Base-by-base conservation (phyloP, 768 basidiomycete species). In the Dentipellis fragilis region DNA sequence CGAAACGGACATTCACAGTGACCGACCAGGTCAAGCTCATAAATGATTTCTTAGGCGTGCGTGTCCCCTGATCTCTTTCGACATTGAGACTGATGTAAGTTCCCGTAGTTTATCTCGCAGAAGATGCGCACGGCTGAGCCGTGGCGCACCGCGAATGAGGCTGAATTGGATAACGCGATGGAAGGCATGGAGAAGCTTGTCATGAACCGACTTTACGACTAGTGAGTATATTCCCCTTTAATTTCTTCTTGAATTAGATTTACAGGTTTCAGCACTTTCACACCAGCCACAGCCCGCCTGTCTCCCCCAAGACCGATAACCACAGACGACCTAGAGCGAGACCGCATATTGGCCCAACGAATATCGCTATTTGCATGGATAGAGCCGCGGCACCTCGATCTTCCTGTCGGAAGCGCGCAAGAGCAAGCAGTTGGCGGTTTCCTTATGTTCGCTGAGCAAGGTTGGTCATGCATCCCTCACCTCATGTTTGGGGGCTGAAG, bases 181-280 rank as follows among this genome's bases (percentile, higher is more conserved):
- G 96, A 99, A 70, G 94, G 93, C 52, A 97, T 98, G 92, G 96
- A 99, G 76, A 99, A 99, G 69, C 80, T 99, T 7, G 96, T 99
- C 62, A 98, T 99, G 96, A 99, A 98, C 64, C 77, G 93, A 52
- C 72, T 98, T 52, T 98, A 96, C 68, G 91, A 93, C 63, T 92
- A 89, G 94, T 97, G 66, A 88, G 81, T 12, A 19, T 4, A 50
- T 21, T n/a, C 42, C 10, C 23, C 19, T 29, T 52, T 2, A n/a
- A 37, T 35, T 50, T 35, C 39, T 22, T 53, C 47, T 56, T 60
- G 45, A 23, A 51, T 36, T 34, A 49, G 58, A 60, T 57, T 22
- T 48, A 50, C 53, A 37, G 40, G 4, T 58, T 40, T 42, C 67
- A 96, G 95, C 65, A 97, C 93, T 0, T 97, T 96, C 66, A 92